These are phyloP conservation scores for Tephrocybe sp. DNA, from an alignment of 768 basidiomycete species.

Conservation along the genomic window DNA sequence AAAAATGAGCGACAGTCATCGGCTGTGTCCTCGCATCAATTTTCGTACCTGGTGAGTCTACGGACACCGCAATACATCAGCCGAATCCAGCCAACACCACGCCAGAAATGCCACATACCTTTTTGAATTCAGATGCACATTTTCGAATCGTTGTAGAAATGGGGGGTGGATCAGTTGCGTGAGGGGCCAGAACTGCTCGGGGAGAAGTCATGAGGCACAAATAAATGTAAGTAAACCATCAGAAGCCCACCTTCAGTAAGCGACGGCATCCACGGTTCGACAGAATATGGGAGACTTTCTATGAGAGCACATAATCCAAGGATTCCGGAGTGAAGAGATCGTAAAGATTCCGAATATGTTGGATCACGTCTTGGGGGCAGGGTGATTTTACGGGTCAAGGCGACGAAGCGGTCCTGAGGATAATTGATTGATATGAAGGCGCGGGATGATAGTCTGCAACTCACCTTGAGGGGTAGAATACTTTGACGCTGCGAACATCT, in stretches of 20 bases:
- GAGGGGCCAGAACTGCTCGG: constrained; percentile 64
- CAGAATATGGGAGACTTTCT: constrained; percentile 92
- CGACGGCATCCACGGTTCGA: constrained; percentile 88
- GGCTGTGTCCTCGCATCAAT: constrained; percentile 7
- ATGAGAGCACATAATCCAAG: constrained; percentile 89
- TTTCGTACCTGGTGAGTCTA: constrained; percentile 69
- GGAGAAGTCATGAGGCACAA: constrained; percentile 11
- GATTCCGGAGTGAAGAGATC: constrained; percentile 83
- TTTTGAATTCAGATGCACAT: constrained; percentile 84
- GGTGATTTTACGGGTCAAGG: constrained; percentile 55
- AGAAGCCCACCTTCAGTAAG: constrained; percentile 65
- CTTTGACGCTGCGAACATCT: constrained; percentile 89
- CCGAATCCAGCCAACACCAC: constrained; percentile 8
- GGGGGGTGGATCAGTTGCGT: constrained; percentile 84
- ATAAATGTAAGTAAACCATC: background rate
- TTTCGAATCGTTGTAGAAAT: constrained; percentile 89
- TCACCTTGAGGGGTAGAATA: constrained; percentile 81
- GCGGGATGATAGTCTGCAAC: constrained; percentile 13
- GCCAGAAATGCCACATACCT: constrained; percentile 41
- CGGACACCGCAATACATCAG: constrained; percentile 14
- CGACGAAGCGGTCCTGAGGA: constrained; percentile 76
- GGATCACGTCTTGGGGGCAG: constrained; percentile 73
- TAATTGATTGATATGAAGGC: constrained; percentile 10
- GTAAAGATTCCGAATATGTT: constrained; percentile 69
- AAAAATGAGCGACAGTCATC: constrained; percentile 11